Evolutionary conservation across 441 rosid species (phyloP), one percentile per base, ranked within the genome.

Genomic region (Capsella rubella): DNA sequence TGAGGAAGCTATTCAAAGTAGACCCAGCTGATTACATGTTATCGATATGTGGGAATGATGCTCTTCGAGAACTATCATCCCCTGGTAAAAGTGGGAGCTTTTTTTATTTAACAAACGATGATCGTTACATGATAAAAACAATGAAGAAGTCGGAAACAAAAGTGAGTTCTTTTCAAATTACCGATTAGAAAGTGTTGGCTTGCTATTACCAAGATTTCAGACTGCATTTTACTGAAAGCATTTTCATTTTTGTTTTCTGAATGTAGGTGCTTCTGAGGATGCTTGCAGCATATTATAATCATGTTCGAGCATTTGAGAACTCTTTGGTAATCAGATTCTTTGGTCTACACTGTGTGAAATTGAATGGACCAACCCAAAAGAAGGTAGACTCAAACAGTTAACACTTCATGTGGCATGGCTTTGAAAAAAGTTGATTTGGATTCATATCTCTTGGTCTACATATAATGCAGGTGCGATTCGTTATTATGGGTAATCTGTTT

Each of bases 71-170:
- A 68, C 88, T 87, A 64, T 89, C 95, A 28, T 89, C 95, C 11
- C 95, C 95, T 8, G 95, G 95, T 50, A 89, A 89, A 87, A 89
- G 95, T 70, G 95, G 95, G 37, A 89, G 95, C 75, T 89, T 87
- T 81, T 89, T 89, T 75, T 80, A 80, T 67, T 67, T 80, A 14
- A 76, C 82, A 27, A 80, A 80, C 35, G 80, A 75, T 72, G 83
- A 80, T 56, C 80, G 80, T 52, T 73, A 47, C 63, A 61, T 78
- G 80, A 76, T 80, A 10, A 76, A 80, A 74, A 89, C 94, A 11
- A 81, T 89, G 78, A 89, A 86, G 77, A 89, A 89, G 53, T 73
- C 90, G 0, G 95, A 89, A 81, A 85, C 83, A 6, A 89, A 89
- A 80, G 95, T 80, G 57, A 72, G 75, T 13, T 27, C 34, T 29